Evolutionary conservation across 78 protist genomes (phyloP).

Genomic region (Guillardia theta): DNA sequence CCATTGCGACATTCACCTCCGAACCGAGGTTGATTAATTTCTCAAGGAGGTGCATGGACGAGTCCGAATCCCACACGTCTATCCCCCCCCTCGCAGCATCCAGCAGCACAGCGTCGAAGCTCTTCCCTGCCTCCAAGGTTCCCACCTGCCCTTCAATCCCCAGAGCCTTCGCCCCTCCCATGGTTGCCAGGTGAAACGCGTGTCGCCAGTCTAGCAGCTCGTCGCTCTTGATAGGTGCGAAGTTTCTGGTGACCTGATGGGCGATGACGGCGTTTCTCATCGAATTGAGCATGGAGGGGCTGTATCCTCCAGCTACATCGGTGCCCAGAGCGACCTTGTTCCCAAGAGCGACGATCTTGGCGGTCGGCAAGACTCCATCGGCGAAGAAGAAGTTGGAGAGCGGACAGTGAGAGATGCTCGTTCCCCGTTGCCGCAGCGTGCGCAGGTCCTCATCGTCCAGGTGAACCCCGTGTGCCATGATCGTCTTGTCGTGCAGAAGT

Average conservation of each 20-base stretch:
- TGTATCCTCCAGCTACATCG: constrained; percentile 53
- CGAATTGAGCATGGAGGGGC: constrained; percentile 20
- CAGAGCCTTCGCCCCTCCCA: constrained; percentile 46
- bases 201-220: background rate
- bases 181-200: constrained; percentile 7
- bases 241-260: background rate
- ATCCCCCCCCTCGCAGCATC: background rate
- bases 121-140: background rate
- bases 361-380: background rate
- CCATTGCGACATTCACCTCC: background rate
- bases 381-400: constrained; percentile 44
- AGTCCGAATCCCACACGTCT: background rate
- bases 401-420: constrained; percentile 44
- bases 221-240: background rate
- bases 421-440: background rate
- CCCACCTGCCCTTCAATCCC: background rate
- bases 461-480: constrained; percentile 49
- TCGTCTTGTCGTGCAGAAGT: background rate
- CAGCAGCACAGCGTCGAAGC: constrained; percentile 37
- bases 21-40: constrained; percentile 19
- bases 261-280: constrained; percentile 22
- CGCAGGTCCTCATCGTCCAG: background rate
- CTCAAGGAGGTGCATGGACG: background rate
- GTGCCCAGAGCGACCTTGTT: constrained; percentile 47
- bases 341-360: background rate